These are phyloP conservation scores for Penicillium decumbens DNA, from an alignment of 2,329 filamentous ascomycete genomes.

Conservation along the genomic window DNA sequence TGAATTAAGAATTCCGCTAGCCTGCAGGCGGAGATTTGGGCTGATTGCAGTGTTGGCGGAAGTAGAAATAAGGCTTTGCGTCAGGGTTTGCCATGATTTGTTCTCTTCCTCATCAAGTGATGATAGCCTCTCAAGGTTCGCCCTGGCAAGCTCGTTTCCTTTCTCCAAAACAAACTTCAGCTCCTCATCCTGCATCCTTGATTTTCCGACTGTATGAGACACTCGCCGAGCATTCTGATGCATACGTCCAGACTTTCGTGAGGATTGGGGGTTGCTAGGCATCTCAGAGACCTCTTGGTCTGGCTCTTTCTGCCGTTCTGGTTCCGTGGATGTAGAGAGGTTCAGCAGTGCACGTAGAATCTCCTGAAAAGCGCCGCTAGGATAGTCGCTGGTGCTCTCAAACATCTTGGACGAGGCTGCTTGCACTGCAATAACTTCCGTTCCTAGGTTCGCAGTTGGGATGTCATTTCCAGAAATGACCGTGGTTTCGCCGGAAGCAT, in stretches of 20 bases:
- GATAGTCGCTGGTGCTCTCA: conserved; percentile 88
- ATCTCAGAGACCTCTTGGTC: conserved; percentile 53
- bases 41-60: conserved; percentile 37
- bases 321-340: conserved; percentile 51
- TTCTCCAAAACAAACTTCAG: conserved; percentile 62
- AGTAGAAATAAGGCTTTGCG: conserved; percentile 50
- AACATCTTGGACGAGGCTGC: conserved; percentile 79
- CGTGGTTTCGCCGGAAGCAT: conserved; percentile 27
- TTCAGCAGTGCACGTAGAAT: conserved; percentile 71
- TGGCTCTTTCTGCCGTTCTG: conserved; percentile 47
- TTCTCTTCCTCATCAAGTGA: conserved; percentile 56
- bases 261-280: conserved; percentile 22
- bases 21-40: conserved; percentile 43
- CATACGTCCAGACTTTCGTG: conserved; percentile 26
- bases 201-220: conserved; percentile 40
- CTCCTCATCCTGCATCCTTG: conserved; percentile 42
- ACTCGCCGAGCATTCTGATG: conserved; percentile 40
- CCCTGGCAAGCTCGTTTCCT: conserved; percentile 65
- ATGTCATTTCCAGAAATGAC: conserved; percentile 41
- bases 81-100: conserved; percentile 72
- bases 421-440: conserved; percentile 83
- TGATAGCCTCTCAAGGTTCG: conserved; percentile 71
- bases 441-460: conserved; percentile 61
- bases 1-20: conserved; percentile 58
- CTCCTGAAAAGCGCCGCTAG: conserved; percentile 72